phyloP scores from a whole-genome alignment of 148 eudicot species.

The Rhododendron simsii region DNA sequence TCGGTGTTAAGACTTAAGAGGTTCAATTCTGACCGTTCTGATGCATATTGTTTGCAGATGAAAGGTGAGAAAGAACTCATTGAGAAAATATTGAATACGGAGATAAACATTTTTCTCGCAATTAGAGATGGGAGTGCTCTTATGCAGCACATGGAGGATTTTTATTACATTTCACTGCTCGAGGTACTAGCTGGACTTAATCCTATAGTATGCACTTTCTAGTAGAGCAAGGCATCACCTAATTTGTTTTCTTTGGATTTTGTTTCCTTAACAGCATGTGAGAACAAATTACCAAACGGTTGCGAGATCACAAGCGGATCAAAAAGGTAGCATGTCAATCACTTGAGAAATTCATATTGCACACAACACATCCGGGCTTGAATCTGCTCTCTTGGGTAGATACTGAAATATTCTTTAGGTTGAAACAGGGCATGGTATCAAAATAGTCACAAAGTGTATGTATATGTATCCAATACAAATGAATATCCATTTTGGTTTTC shows the following conservation, averaged over 20 bases:
- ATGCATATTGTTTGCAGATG: constrained; percentile 46
- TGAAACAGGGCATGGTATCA: background rate
- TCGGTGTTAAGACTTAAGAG: background rate
- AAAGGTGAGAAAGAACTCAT: constrained; percentile 92
- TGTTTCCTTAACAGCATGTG: constrained; percentile 53
- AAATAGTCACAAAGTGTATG: background rate
- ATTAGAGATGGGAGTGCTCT: constrained; percentile 94
- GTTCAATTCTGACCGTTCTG: background rate
- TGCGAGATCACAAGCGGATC: constrained; percentile 26
- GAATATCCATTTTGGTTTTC: background rate
- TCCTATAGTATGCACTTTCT: background rate
- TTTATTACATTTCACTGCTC: constrained; percentile 75
- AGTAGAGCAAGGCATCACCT: background rate
- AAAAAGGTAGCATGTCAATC: constrained; percentile 27
- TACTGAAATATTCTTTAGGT: background rate
- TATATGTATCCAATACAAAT: background rate
- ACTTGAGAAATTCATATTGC: constrained; percentile 9
- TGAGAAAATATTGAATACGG: constrained; percentile 86
- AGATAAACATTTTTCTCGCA: constrained; percentile 80
- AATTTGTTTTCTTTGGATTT: background rate
- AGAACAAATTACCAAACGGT: constrained; percentile 60
- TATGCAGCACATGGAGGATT: constrained; percentile 99
- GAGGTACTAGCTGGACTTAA: constrained; percentile 49
- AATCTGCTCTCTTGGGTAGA: background rate
- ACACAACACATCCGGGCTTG: background rate